phyloP scores from a whole-genome alignment of 1,139 yeast species.

The Debaryomyces nepalensis region DNA sequence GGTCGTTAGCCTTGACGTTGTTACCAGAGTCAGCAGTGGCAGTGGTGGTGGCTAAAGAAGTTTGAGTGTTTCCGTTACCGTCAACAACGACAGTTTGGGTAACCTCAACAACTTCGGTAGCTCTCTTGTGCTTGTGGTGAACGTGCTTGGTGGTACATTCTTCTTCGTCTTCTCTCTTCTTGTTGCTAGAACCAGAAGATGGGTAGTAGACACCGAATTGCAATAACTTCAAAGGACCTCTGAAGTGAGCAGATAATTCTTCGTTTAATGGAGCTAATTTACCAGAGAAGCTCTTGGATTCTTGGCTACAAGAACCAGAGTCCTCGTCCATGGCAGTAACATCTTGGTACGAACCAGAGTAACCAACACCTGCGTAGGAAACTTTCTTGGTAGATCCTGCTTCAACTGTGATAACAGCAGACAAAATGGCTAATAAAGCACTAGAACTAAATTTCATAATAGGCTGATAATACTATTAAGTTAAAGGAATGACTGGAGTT shows the following conservation, averaged over 20 bases:
- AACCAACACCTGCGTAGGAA: slow-evolving; percentile 70
- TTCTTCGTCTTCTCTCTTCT: slow-evolving; percentile 38
- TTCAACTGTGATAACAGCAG: slow-evolving; percentile 15
- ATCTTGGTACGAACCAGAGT: slow-evolving; percentile 63
- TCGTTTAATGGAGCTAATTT: slow-evolving; percentile 68
- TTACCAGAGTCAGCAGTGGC: slow-evolving; percentile 19
- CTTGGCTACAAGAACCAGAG: slow-evolving; percentile 58
- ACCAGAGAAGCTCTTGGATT: slow-evolving; percentile 57
- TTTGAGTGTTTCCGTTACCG: slow-evolving; percentile 55
- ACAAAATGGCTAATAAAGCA: slow-evolving; percentile 16
- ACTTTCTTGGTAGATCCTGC: slow-evolving; percentile 50
- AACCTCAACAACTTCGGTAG: slow-evolving; percentile 67
- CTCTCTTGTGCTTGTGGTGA: slow-evolving; percentile 67
- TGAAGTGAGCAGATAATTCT: slow-evolving; percentile 76
- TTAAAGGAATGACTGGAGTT: slow-evolving; percentile 27
- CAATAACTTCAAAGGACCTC: slow-evolving; percentile 71
- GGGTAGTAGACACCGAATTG: slow-evolving; percentile 70
- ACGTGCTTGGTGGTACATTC: slow-evolving; percentile 50
- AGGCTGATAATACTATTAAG: slow-evolving; percentile 4
- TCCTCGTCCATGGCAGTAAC: slow-evolving; percentile 57
- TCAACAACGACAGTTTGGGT: slow-evolving; percentile 76
- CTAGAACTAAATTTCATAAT: slow-evolving; percentile 24
- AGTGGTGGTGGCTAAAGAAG: slow-evolving; percentile 31
- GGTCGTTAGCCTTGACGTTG: slow-evolving; percentile 36
- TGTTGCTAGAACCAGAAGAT: slow-evolving; percentile 34